A percentile compares a stretch with the other conserved stretches of the same genome.
These are phyloP conservation scores for Xylaria curta DNA, from an alignment of 495 filamentous ascomycete genomes.

Conservation along the genomic window DNA sequence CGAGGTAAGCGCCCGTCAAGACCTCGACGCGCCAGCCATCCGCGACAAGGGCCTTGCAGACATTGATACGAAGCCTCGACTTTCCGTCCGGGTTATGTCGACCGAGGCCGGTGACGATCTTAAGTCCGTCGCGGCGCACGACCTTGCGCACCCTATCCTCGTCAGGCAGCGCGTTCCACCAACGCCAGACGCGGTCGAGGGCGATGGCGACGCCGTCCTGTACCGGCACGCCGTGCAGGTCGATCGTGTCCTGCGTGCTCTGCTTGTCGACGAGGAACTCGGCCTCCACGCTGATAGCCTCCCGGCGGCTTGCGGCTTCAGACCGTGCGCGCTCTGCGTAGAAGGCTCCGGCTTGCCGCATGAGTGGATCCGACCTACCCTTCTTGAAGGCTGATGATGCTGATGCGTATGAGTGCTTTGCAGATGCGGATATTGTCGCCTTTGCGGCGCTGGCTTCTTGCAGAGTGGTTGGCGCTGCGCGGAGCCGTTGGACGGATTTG, in stretches of 20 bases:
- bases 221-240: constrained; percentile 87
- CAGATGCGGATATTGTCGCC: constrained; percentile 25
- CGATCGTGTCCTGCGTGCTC: constrained; percentile 63
- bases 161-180: constrained; percentile 77
- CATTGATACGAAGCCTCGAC: constrained; percentile 78
- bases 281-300: constrained; percentile 47
- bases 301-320: constrained; percentile 31
- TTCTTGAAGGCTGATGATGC: constrained; percentile 41
- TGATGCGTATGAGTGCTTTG: constrained; percentile 34
- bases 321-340: constrained; percentile 46
- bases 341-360: constrained; percentile 45
- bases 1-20: constrained; percentile 66
- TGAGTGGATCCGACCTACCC: constrained; percentile 46
- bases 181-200: constrained; percentile 66
- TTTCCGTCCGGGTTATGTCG: constrained; percentile 78
- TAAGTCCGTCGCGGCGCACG: constrained; percentile 57
- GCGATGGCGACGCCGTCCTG: constrained; percentile 79
- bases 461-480: constrained; percentile 15
- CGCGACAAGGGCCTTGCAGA: constrained; percentile 72
- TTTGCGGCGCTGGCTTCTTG: constrained; percentile 23
- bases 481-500: neutral
- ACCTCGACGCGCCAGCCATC: constrained; percentile 86
- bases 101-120: constrained; percentile 82
- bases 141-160: constrained; percentile 58
- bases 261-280: constrained; percentile 67